Percentiles rank a stretch among this genome's conserved stretches.
Evolutionary conservation across 2,329 filamentous ascomycete genomes (phyloP).

Genomic region (Hypoxylon sp.): DNA sequence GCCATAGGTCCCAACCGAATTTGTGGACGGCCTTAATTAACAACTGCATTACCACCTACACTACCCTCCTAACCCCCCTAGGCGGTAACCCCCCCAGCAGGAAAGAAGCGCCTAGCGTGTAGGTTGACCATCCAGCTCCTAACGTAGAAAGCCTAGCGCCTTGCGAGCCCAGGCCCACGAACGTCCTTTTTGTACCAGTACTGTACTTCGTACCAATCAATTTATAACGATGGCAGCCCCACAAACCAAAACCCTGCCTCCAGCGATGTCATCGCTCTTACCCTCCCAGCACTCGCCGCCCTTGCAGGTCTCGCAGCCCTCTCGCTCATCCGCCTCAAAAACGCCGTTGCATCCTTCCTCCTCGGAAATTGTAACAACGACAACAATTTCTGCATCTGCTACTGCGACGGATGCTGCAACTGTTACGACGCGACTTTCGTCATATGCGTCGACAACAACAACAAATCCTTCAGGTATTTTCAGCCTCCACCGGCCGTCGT

Average conservation of each 20-base stretch:
- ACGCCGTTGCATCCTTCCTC: conserved; percentile 29
- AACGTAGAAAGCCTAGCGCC: conserved; percentile 21
- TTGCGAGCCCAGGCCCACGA: conserved; percentile 3
- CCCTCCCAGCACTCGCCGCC: conserved; percentile 18
- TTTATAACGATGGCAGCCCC: conserved; percentile 45
- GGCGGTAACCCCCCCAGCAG: conserved; percentile 4
- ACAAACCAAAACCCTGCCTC: conserved; percentile 37
- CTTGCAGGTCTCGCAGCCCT: conserved; percentile 30
- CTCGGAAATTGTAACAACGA: conserved; percentile 19
- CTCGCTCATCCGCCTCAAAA: conserved; percentile 33
- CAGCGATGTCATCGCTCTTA: conserved; percentile 46
- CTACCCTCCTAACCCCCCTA: conserved; percentile 13
- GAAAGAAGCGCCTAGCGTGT: background rate
- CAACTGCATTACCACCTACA: conserved; percentile 4
- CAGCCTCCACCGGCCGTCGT: conserved; percentile 30
- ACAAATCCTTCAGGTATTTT: conserved; percentile 40
- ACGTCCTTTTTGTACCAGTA: conserved; percentile 15
- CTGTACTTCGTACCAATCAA: conserved; percentile 36
- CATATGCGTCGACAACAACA: conserved; percentile 22
- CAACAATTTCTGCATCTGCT: conserved; percentile 6
- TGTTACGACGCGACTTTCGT: conserved; percentile 36
- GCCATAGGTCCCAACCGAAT: conserved; percentile 36
- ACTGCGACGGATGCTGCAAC: conserved; percentile 9
- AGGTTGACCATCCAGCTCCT: conserved; percentile 5
- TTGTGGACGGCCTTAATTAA: conserved; percentile 29